Base-by-base conservation (phyloP, 148 eudicot species). In the Dysphania ambrosioides region DNA sequence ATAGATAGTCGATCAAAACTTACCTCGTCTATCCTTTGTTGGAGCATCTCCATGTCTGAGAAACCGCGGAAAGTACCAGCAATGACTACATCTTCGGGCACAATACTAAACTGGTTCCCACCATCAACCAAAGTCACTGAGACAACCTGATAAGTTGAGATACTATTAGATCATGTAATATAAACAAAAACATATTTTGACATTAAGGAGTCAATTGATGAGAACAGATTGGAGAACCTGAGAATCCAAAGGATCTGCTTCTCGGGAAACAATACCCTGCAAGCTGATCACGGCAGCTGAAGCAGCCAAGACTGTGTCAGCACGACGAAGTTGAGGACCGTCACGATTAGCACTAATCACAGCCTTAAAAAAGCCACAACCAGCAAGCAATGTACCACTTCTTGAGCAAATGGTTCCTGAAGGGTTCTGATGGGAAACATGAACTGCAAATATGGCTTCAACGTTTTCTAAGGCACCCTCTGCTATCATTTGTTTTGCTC, bases 221-320 rank as follows among this genome's bases (percentile, higher is more conserved):
- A 6, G 44, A 41, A 41, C 6, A 5, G 24, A 35, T 4, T 5
- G 31, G 71, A 75, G 42, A 10, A 90, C 95, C 88, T 86, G 90
- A 23, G 97, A 89, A 60, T 92, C 97, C 41, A 92, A 44, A 9
- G 97, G 97, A 74, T 92, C 84, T 0, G 91, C 81, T 80, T 92
- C 97, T 0, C 94, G 87, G 9, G 97, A 89, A 35, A 92, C 97
- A 55, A 92, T 89, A 34, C 94, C 89, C 70, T 92, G 97, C 40
- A 92, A 81, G 78, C 94, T 92, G 60, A 92, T 88, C 1, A 92
- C 87, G 6, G 84, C 81, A 62, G 97, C 85, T 0, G 97, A 86
- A 59, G 97, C 92, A 24, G 97, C 97, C 49, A 92, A 76, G 53
- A 92, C 40, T 34, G 88, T 84, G 74, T 89, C 83, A 40, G 63